phyloP scores from a whole-genome alignment of 495 filamentous ascomycete genomes.

The Talaromyces nanjingensis region DNA sequence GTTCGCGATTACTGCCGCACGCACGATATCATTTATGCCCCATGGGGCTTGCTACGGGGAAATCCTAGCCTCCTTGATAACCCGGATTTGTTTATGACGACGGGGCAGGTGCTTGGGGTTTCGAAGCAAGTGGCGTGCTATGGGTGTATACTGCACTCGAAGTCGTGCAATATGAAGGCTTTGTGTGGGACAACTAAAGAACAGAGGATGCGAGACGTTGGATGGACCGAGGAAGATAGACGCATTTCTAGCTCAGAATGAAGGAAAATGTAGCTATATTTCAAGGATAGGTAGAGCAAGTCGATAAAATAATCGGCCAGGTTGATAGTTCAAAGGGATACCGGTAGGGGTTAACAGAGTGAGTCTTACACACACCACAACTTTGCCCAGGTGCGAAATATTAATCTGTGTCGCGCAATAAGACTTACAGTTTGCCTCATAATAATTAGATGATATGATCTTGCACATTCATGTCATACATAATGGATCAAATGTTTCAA shows the following conservation, averaged over 20 bases:
- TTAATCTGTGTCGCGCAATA: too few species aligned
- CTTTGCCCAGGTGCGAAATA: too few species aligned
- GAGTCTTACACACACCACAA: too few species aligned
- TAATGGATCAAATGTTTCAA: too few species aligned
- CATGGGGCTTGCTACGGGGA: constrained; percentile 6
- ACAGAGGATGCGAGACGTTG: background rate
- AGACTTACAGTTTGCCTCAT: too few species aligned
- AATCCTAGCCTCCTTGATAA: background rate
- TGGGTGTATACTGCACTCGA: background rate
- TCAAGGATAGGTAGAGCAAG: too few species aligned
- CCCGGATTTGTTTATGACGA: background rate
- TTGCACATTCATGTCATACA: too few species aligned
- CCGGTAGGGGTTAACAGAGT: too few species aligned
- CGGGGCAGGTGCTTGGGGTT: background rate
- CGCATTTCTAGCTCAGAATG: background rate
- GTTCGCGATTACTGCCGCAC: background rate
- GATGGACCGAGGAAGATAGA: constrained; percentile 13
- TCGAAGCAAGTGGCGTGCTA: background rate
- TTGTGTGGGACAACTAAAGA: constrained; percentile 1
- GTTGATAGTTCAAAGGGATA: too few species aligned
- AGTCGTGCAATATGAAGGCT: background rate
- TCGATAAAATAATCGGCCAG: too few species aligned
- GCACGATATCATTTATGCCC: background rate
- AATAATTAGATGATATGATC: too few species aligned
- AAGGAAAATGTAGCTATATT: background rate